These are phyloP conservation scores for Xerocomellus amylosporus DNA, from an alignment of 768 basidiomycete species.

Conservation along the genomic window DNA sequence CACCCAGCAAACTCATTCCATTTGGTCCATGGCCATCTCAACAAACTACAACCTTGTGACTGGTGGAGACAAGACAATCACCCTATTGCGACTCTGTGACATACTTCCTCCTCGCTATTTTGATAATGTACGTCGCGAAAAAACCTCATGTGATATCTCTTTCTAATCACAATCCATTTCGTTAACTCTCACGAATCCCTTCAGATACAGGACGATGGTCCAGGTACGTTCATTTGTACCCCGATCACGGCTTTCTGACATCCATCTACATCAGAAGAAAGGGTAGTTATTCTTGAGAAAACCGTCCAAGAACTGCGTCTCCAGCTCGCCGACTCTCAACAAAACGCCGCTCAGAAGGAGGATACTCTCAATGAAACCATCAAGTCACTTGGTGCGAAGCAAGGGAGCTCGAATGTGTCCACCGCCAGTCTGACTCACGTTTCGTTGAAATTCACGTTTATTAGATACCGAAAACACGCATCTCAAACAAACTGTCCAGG, in stretches of 20 bases:
- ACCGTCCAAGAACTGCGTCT: not conserved
- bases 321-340: not conserved
- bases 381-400: not conserved
- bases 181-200: not conserved
- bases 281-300: not conserved
- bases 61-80: not conserved
- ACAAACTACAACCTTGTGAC: not conserved
- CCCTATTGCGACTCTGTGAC: not conserved
- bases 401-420: not conserved
- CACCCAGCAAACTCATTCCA: not conserved
- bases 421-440: not conserved
- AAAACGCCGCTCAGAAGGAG: too few species aligned
- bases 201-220: not conserved
- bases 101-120: not conserved
- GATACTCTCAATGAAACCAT: not conserved
- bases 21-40: not conserved
- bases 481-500: not conserved
- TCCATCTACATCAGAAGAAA: too few species aligned
- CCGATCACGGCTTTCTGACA: not conserved
- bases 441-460: not conserved
- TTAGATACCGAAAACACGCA: not conserved
- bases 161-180: not conserved
- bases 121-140: not conserved
- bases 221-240: not conserved
- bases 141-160: too few species aligned